Evolutionary conservation across 2,329 filamentous ascomycete genomes (phyloP).

Genomic region (Talaromyces sp.): DNA sequence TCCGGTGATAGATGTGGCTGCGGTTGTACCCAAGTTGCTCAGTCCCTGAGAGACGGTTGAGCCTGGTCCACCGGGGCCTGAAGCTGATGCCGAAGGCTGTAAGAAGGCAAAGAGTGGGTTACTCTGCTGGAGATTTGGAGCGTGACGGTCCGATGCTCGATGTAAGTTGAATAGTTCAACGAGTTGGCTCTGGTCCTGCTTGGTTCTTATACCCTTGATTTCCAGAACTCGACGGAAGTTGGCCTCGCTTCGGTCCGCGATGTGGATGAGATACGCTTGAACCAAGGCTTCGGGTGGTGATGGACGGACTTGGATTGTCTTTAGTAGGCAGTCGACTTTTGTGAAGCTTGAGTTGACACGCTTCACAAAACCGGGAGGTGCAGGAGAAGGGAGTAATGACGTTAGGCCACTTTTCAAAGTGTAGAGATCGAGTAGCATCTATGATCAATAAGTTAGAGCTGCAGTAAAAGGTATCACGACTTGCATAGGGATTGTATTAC

Average conservation of each 20-base stretch:
- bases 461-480: background rate
- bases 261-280: slow-evolving; percentile 95
- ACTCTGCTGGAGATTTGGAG: slow-evolving; percentile 62
- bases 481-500: slow-evolving; percentile 41
- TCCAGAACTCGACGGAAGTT: slow-evolving; percentile 98
- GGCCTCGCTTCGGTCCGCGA: slow-evolving; percentile 84
- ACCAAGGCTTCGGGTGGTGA: slow-evolving; percentile 90
- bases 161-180: slow-evolving; percentile 90
- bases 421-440: slow-evolving; percentile 97
- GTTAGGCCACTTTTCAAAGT: slow-evolving; percentile 51
- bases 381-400: slow-evolving; percentile 57
- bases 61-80: slow-evolving; percentile 24
- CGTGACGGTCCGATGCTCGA: slow-evolving; percentile 62
- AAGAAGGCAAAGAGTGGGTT: slow-evolving; percentile 64
- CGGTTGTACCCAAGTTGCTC: slow-evolving; percentile 43
- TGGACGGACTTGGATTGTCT: slow-evolving; percentile 90
- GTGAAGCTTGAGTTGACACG: slow-evolving; percentile 80
- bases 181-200: slow-evolving; percentile 75
- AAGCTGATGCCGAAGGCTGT: slow-evolving; percentile 18
- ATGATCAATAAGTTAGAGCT: slow-evolving; percentile 11
- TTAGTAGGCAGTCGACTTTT: slow-evolving; percentile 86
- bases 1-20: slow-evolving; percentile 42
- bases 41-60: slow-evolving; percentile 46
- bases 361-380: slow-evolving; percentile 68
- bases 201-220: slow-evolving; percentile 80